Evolutionary conservation across 1,284 basidiomycete species (phyloP).

Genomic region (Fomitiporia mediterranea): DNA sequence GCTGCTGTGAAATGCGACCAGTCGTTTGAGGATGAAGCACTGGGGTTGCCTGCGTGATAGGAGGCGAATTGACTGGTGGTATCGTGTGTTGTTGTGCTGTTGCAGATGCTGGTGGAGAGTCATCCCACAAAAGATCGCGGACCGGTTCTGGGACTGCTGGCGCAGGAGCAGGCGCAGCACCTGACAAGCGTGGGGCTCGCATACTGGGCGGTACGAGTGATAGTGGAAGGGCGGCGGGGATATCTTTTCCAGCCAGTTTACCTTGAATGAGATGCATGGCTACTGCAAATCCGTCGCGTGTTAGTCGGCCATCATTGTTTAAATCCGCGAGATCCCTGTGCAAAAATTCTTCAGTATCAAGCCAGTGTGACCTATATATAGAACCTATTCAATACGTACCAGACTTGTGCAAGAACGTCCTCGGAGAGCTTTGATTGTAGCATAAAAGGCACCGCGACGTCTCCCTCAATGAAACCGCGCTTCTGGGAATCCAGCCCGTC

Average conservation of each 20-base stretch:
- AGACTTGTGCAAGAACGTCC: conserved; percentile 83
- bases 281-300: conserved; percentile 92
- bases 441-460: conserved; percentile 95
- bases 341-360: too few species aligned
- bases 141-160: conserved; percentile 36
- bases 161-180: conserved; percentile 31
- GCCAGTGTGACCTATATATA: too few species aligned
- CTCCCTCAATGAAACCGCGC: conserved; percentile 85
- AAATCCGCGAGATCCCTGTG: conserved; percentile 91
- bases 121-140: conserved; percentile 55
- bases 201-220: conserved; percentile 81
- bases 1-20: conserved; percentile 24
- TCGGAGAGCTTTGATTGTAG: conserved; percentile 86
- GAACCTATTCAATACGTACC: conserved; percentile 68
- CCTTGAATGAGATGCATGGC: conserved; percentile 94
- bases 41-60: conserved; percentile 19
- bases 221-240: conserved; percentile 70
- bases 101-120: conserved; percentile 53
- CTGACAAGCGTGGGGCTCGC: conserved; percentile 37
- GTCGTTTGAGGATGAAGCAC: conserved; percentile 37
- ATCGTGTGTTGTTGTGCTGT: conserved; percentile 27
- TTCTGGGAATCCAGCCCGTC: conserved; percentile 75
- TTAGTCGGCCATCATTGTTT: conserved; percentile 83
- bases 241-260: conserved; percentile 79
- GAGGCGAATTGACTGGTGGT: conserved; percentile 21